Percentiles rank a stretch among this genome's conserved stretches.
These are phyloP conservation scores for Didymella sp. DNA, from an alignment of 2,329 filamentous ascomycete species.

Conservation along the genomic window DNA sequence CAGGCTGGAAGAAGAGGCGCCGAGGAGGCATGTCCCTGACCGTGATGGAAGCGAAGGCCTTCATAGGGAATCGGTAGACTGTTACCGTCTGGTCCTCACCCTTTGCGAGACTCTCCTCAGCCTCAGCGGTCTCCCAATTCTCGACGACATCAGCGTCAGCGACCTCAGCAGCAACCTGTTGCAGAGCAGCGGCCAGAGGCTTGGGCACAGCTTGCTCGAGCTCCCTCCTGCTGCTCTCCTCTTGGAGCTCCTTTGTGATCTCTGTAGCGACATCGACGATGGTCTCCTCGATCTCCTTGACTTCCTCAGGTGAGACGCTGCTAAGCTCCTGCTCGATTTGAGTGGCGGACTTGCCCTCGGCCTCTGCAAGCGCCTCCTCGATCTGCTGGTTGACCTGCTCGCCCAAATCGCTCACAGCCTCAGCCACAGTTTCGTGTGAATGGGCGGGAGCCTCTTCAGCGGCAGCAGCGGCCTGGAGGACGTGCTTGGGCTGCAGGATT, in stretches of 20 bases:
- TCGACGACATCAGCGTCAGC: conserved; percentile 70
- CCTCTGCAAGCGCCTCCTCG: conserved; percentile 68
- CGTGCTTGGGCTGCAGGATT: conserved; percentile 54
- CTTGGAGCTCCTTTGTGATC: conserved; percentile 58
- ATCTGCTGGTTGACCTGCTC: conserved; percentile 66
- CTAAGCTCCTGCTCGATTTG: conserved; percentile 57
- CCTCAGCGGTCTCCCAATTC: conserved; percentile 88
- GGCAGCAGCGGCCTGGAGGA: conserved; percentile 42
- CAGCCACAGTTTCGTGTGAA: conserved; percentile 69
- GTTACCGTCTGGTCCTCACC: conserved; percentile 72
- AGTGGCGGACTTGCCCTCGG: conserved; percentile 43
- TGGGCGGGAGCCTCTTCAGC: conserved; percentile 34
- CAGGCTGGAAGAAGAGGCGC: conserved; percentile 72
- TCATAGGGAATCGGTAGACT: conserved; percentile 96
- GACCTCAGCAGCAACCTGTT: conserved; percentile 65
- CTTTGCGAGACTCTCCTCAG: conserved; percentile 71
- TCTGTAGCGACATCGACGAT: conserved; percentile 59
- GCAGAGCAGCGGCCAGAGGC: conserved; percentile 62
- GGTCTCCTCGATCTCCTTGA: conserved; percentile 62
- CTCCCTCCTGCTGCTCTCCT: conserved; percentile 58
- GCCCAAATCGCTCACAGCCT: conserved; percentile 72
- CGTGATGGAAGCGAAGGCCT: conserved; percentile 90
- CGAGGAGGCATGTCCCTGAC: conserved; percentile 65
- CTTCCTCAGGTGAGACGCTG: conserved; percentile 51
- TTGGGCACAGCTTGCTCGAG: conserved; percentile 63